Conservation (phyloP, 2,329 filamentous ascomycete genomes). For the Didymella lethalis region DNA sequence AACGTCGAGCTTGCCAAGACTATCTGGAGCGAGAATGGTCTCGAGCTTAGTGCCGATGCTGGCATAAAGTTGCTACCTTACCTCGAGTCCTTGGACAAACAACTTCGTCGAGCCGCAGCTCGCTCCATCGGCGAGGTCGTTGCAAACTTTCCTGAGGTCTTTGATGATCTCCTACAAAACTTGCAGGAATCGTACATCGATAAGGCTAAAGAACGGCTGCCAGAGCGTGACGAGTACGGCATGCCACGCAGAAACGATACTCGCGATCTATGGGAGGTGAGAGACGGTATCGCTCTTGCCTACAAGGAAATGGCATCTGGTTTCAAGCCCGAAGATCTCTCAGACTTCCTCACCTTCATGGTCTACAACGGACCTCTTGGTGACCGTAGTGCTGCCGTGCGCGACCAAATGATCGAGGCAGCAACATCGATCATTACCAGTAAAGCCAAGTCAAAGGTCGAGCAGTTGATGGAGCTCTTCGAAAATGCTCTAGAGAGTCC, state of each 20-base stretch:
- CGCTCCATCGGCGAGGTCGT: slow-evolving; percentile 80
- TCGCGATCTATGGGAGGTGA: slow-evolving; percentile 87
- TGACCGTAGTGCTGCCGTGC: slow-evolving; percentile 78
- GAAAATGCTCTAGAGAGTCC: slow-evolving; percentile 86
- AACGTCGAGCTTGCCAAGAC: slow-evolving; percentile 83
- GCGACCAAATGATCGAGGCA: slow-evolving; percentile 90
- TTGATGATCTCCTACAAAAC: slow-evolving; percentile 68
- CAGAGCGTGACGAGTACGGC: slow-evolving; percentile 89
- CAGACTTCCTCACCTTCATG: slow-evolving; percentile 82
- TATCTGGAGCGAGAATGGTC: slow-evolving; percentile 94
- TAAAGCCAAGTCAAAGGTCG: slow-evolving; percentile 82
- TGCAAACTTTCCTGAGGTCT: slow-evolving; percentile 64
- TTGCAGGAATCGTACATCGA: slow-evolving; percentile 77
- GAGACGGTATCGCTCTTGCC: slow-evolving; percentile 86
- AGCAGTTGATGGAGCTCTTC: slow-evolving; percentile 90
- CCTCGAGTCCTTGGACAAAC: slow-evolving; percentile 78
- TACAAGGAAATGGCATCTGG: slow-evolving; percentile 81
- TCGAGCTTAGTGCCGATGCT: slow-evolving; percentile 71
- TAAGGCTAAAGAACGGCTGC: slow-evolving; percentile 80
- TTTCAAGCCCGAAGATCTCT: slow-evolving; percentile 73
- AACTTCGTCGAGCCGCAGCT: slow-evolving; percentile 83
- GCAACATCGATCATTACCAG: slow-evolving; percentile 81
- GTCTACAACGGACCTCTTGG: slow-evolving; percentile 88
- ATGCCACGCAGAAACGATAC: slow-evolving; percentile 91
- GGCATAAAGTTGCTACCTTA: slow-evolving; percentile 77